These are phyloP conservation scores for Russula abietina DNA, from an alignment of 768 basidiomycete genomes.

Conservation along the genomic window DNA sequence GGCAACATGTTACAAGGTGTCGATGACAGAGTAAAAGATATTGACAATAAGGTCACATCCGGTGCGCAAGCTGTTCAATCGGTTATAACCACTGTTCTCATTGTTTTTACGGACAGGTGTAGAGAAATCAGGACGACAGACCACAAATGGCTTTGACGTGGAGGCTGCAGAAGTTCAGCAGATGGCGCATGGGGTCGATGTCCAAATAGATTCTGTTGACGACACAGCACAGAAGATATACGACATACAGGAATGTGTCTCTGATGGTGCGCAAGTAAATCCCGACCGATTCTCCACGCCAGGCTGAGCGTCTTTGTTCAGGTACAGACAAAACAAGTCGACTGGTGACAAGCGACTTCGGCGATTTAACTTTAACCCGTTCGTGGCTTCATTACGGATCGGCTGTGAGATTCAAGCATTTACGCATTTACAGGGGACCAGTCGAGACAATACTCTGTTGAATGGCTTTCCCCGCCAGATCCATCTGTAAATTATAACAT, in stretches of 20 bases:
- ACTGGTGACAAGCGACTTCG: background rate
- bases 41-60: background rate
- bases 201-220: background rate
- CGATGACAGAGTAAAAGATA: background rate
- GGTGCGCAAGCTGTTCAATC: background rate
- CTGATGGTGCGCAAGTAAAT: background rate
- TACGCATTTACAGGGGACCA: too few relatives aligned
- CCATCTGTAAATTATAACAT: background rate
- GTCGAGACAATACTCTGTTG: background rate
- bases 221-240: background rate
- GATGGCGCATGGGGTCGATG: background rate
- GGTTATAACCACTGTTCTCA: background rate
- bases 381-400: too few relatives aligned
- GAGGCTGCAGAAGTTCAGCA: background rate
- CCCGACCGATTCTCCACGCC: background rate
- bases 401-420: too few relatives aligned
- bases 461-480: constrained; percentile 2
- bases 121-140: background rate
- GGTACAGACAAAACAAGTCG: background rate
- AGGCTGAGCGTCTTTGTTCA: background rate
- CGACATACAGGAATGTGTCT: background rate
- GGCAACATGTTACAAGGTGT: background rate
- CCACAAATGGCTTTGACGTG: background rate
- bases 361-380: background rate
- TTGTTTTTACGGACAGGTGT: background rate